Evolutionary conservation across 2,329 filamentous ascomycete species (phyloP), one percentile per base, ranked within the genome.

Genomic region (Zarea fungicola): DNA sequence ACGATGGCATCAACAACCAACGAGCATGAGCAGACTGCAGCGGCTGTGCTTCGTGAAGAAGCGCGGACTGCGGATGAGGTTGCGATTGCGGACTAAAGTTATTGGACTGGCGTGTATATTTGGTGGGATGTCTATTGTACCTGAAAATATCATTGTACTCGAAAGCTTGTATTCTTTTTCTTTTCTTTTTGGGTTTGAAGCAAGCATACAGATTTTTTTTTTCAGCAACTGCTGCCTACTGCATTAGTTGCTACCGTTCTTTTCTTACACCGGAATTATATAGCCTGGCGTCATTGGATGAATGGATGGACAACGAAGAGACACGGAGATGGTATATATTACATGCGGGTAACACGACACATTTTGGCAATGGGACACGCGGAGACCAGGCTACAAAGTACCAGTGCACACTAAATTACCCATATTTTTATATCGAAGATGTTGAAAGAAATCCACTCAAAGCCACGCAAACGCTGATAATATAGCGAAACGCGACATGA

Each of bases 11-110:
- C n/a, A n/a, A n/a, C n/a, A n/a, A n/a, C 62, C 26, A 51, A 52
- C 46, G 56, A 60, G 44, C 60, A 63, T 54, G 56, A 54, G 6
- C 51, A 51, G 25, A 58, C 60, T n/a, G n/a, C n/a, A n/a, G n/a
- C n/a, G n/a, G n/a, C n/a, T n/a, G n/a, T n/a, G 46, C 45, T 40
- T n/a, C 53, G 40, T 11, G 40, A 48, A 32, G 35, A 28, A 28
- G 36, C 34, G 23, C 50, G 47, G 26, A 48, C 23, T 11, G 58
- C 42, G 2, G 63, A 74, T 41, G 73, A 75, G 51, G 68, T 65
- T 39, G 72, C 70, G 19, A 64, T 74, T 52, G 61, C 59, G 8
- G 73, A 76, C 51, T 70, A 22, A 54, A 61, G 42, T 25, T 35
- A 14, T 41, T 32, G 22, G 41, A 31, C 6, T 16, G 11, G 37